phyloP scores from a whole-genome alignment of 2,329 filamentous ascomycete species.

The Colletotrichum incanum region DNA sequence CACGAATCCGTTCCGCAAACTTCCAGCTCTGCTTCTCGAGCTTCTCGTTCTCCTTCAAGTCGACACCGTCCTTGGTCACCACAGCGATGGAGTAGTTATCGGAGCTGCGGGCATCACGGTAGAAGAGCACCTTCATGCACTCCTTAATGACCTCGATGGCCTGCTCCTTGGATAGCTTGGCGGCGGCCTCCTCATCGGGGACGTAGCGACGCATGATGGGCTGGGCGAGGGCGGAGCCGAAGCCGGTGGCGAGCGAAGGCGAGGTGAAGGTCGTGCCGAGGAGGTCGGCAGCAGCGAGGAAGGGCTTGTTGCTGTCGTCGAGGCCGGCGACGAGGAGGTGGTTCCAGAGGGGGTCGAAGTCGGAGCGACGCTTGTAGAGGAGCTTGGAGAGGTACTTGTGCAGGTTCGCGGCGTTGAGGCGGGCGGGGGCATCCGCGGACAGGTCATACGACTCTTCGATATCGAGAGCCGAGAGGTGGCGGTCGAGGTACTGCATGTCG shows the following conservation, averaged over 20 bases:
- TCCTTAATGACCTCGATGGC: constrained; percentile 88
- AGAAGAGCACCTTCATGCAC: constrained; percentile 99
- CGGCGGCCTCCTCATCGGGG: constrained; percentile 85
- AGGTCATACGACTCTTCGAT: constrained; percentile 88
- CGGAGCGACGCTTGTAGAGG: constrained; percentile 93
- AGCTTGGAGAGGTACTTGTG: constrained; percentile 98
- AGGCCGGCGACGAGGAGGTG: constrained; percentile 92
- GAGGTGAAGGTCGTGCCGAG: constrained; percentile 92
- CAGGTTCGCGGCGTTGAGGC: constrained; percentile 91
- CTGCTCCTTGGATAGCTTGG: constrained; percentile 80
- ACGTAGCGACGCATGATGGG: constrained; percentile 89
- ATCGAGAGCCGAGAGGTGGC: constrained; percentile 87
- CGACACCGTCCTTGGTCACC: constrained; percentile 89
- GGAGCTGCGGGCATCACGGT: constrained; percentile 93
- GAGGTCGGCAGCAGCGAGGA: constrained; percentile 92
- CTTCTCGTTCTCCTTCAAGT: constrained; percentile 87
- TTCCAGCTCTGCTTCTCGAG: constrained; percentile 98
- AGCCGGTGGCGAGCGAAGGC: constrained; percentile 93
- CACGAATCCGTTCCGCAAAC: constrained; percentile 94
- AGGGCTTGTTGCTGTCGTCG: constrained; percentile 84
- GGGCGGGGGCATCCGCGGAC: constrained; percentile 58
- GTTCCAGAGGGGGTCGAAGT: constrained; percentile 99
- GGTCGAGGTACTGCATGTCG: constrained; percentile 99
- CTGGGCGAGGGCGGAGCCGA: constrained; percentile 92
- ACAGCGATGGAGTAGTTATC: constrained; percentile 94